phyloP scores from a whole-genome alignment of 1,284 basidiomycete species.

The Ganoderma lucidum region DNA sequence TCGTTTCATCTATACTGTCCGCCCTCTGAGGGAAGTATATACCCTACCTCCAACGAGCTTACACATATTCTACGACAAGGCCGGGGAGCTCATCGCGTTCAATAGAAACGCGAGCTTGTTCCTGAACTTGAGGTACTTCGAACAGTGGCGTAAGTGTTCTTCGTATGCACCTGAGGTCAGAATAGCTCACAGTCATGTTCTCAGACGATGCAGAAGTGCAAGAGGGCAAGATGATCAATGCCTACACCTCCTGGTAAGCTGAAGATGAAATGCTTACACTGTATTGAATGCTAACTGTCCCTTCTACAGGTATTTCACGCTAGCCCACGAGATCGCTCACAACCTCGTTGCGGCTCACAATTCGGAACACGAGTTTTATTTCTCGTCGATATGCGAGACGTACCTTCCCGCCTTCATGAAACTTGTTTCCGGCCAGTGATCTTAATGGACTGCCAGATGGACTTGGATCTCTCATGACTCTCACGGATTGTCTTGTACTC shows the following conservation, averaged over 20 bases:
- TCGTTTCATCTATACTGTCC: conserved; percentile 76
- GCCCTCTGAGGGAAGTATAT: conserved; percentile 65
- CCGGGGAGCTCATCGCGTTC: conserved; percentile 91
- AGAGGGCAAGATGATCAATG: conserved; percentile 65
- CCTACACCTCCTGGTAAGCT: conserved; percentile 81
- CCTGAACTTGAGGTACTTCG: conserved; percentile 88
- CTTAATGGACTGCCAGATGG: conserved; percentile 18
- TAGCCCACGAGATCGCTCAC: conserved; percentile 93
- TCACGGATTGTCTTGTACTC: conserved; percentile 3
- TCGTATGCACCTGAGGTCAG: background rate
- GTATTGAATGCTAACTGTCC: background rate
- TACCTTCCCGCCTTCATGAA: conserved; percentile 32
- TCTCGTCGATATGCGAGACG: conserved; percentile 87
- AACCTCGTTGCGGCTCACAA: conserved; percentile 84
- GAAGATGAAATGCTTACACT: background rate
- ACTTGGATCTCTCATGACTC: conserved; percentile 12
- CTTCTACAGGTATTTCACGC: conserved; percentile 82
- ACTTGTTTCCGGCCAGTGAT: conserved; percentile 25
- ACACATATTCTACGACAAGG: conserved; percentile 88
- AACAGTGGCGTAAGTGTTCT: conserved; percentile 82
- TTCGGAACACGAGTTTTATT: conserved; percentile 93
- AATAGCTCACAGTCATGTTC: background rate
- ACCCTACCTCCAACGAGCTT: conserved; percentile 73
- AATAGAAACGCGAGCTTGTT: conserved; percentile 92
- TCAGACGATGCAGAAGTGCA: conserved; percentile 77